These are phyloP conservation scores for Spiraea crenata DNA, from an alignment of 331 rosid genomes.

Conservation along the genomic window DNA sequence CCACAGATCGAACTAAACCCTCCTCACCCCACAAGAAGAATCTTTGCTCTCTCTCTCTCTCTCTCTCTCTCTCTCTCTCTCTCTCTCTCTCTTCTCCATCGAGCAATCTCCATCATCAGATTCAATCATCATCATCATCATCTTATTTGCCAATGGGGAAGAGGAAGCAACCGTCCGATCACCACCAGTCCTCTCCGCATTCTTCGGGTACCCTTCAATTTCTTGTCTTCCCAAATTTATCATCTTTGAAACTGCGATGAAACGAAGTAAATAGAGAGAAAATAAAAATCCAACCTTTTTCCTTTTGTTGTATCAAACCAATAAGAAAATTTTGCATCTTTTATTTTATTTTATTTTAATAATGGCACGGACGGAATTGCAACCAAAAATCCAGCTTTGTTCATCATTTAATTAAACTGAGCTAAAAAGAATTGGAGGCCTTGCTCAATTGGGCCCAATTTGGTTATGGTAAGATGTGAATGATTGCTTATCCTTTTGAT, in stretches of 20 bases:
- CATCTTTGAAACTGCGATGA: neutral
- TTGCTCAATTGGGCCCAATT: neutral
- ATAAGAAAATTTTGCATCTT: no score
- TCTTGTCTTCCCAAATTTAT: neutral
- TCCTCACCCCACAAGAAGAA: slow-evolving; percentile 5
- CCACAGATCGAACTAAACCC: slow-evolving; percentile 37
- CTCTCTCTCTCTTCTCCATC: neutral
- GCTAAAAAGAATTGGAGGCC: neutral
- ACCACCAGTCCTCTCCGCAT: slow-evolving; percentile 32
- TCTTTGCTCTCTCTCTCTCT: neutral
- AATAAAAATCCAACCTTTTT: neutral
- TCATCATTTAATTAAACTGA: no score
- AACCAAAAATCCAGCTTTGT: neutral
- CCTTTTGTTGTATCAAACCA: neutral
- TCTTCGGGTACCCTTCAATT: slow-evolving; percentile 43
- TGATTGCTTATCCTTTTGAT: neutral
- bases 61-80: no score
- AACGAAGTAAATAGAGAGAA: neutral
- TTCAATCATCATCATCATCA: neutral
- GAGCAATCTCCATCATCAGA: neutral
- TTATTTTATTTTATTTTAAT: no score
- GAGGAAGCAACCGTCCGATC: slow-evolving; percentile 56
- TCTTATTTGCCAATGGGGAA: slow-evolving; percentile 43
- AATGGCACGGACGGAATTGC: no score
- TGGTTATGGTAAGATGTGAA: slow-evolving; percentile 13